Evolutionary conservation across 2,329 filamentous ascomycete genomes (phyloP).

Genomic region (Rachicladosporium sp.): DNA sequence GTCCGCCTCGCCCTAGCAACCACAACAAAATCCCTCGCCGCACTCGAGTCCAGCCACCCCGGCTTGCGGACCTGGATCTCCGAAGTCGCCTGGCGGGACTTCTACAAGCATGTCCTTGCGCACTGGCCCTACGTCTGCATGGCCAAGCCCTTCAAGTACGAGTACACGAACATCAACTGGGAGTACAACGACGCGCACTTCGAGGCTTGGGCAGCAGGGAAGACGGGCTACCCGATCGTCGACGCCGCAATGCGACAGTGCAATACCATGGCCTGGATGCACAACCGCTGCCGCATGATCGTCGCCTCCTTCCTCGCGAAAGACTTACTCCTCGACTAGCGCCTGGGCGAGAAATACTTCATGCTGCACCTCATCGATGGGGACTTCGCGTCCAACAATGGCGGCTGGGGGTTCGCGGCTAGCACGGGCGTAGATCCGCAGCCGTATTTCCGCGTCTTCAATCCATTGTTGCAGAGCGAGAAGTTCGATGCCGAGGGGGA

Average conservation of each 20-base stretch:
- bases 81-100: conserved; percentile 77
- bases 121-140: conserved; percentile 77
- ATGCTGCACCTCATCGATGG: conserved; percentile 72
- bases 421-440: conserved; percentile 70
- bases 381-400: conserved; percentile 69
- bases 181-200: conserved; percentile 62
- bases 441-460: conserved; percentile 86
- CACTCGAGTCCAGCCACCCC: conserved; percentile 52
- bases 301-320: conserved; percentile 71
- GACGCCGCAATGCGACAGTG: conserved; percentile 80
- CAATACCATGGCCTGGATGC: conserved; percentile 59
- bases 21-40: conserved; percentile 34
- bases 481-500: conserved; percentile 69
- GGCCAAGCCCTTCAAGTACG: conserved; percentile 70
- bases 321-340: conserved; percentile 72
- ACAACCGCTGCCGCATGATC: conserved; percentile 77
- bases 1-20: conserved; percentile 52
- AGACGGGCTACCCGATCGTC: conserved; percentile 70
- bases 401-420: conserved; percentile 55
- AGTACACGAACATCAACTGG: conserved; percentile 74
- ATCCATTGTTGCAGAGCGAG: conserved; percentile 71
- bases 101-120: conserved; percentile 75
- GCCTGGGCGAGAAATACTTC: conserved; percentile 68
- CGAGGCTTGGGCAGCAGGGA: conserved; percentile 59
- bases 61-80: conserved; percentile 66